Percentiles rank a stretch among this genome's conserved stretches.
Evolutionary conservation across 164 flowering plant genomes (phyloP).

Genomic region (Aristolochia fimbriata): DNA sequence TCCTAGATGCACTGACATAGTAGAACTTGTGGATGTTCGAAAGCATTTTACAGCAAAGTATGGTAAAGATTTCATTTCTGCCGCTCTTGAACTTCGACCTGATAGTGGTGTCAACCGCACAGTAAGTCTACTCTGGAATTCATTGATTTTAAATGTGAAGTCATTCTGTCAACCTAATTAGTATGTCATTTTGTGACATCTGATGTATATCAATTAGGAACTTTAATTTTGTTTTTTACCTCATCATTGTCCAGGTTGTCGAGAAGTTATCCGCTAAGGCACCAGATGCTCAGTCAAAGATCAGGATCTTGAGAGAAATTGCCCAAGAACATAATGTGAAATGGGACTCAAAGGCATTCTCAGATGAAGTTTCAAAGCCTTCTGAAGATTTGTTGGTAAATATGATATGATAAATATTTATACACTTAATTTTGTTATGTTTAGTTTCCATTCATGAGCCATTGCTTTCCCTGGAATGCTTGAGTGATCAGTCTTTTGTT

Average conservation of each 20-base stretch:
- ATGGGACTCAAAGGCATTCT: constrained; percentile 64
- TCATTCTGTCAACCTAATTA: background rate
- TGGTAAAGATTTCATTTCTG: constrained; percentile 79
- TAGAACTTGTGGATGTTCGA: constrained; percentile 64
- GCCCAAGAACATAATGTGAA: constrained; percentile 74
- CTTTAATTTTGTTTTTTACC: background rate
- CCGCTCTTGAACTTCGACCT: constrained; percentile 82
- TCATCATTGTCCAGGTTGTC: constrained; percentile 41
- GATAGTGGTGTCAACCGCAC: constrained; percentile 74
- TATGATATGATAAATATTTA: background rate
- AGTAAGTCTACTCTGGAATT: constrained; percentile 26
- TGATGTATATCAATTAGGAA: background rate
- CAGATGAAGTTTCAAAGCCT: constrained; percentile 33
- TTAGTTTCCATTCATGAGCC: too few relatives aligned
- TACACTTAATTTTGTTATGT: background rate
- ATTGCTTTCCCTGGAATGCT: too few relatives aligned
- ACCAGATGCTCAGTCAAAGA: constrained; percentile 75
- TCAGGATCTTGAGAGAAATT: constrained; percentile 58
- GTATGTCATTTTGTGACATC: background rate
- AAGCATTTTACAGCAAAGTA: constrained; percentile 78
- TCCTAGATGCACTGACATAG: constrained; percentile 80
- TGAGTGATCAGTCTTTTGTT: too few relatives aligned
- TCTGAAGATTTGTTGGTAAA: constrained; percentile 55
- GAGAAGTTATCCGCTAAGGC: constrained; percentile 80
- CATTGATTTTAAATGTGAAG: background rate